These are phyloP conservation scores for Dactylellina leptospora DNA, from an alignment of 2,329 filamentous ascomycete species.

Conservation along the genomic window DNA sequence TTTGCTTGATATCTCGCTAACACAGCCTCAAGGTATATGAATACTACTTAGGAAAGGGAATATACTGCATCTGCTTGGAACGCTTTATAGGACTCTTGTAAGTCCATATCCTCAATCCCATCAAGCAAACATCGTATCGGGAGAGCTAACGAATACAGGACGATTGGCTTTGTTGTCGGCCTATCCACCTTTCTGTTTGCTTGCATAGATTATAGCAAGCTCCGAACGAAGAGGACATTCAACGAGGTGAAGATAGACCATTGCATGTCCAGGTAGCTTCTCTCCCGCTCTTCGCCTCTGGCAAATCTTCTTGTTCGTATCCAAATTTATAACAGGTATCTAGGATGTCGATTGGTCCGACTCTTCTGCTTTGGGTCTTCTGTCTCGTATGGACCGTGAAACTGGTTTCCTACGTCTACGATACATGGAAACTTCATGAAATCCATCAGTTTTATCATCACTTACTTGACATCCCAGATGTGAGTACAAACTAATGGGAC, in stretches of 20 bases:
- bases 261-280: conserved; percentile 68
- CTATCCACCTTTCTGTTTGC: conserved; percentile 85
- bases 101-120: conserved; percentile 58
- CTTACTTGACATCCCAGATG: conserved; percentile 79
- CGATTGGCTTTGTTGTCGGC: conserved; percentile 81
- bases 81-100: conserved; percentile 77
- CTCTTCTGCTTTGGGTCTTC: conserved; percentile 82
- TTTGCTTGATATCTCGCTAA: not conserved
- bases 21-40: conserved; percentile 71
- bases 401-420: conserved; percentile 75
- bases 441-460: conserved; percentile 87
- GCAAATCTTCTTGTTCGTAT: not conserved
- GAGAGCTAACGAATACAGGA: conserved; percentile 64
- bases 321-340: not conserved
- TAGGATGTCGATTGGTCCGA: conserved; percentile 78
- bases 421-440: conserved; percentile 75
- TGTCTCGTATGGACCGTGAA: conserved; percentile 86
- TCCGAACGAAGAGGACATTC: conserved; percentile 69
- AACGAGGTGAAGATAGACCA: conserved; percentile 71
- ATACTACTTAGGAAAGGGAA: conserved; percentile 83
- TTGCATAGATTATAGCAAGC: conserved; percentile 81
- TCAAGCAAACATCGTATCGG: not conserved
- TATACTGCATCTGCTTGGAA: conserved; percentile 82
- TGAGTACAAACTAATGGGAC: conserved; percentile 18
- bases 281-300: not conserved